phyloP scores from a whole-genome alignment of 805 yeast species.

The Yueomyces sp. region DNA sequence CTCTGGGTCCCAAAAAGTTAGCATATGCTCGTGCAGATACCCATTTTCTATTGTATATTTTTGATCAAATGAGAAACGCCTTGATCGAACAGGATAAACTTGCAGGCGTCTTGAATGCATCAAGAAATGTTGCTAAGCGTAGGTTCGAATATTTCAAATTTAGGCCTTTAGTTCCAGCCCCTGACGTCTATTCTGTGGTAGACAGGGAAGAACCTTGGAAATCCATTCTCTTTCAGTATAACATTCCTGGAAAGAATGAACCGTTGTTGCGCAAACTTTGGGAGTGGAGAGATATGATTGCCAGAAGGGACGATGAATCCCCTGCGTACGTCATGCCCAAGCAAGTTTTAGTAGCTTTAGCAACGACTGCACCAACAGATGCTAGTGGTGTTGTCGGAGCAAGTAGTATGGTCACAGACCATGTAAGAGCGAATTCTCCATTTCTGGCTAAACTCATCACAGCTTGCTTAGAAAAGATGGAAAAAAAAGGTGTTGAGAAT shows the following conservation, averaged over 20 bases:
- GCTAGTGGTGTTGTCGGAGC: constrained; percentile 39
- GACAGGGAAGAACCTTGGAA: constrained; percentile 57
- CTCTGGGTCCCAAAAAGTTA: constrained; percentile 60
- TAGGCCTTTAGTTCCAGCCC: constrained; percentile 28
- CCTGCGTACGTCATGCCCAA: constrained; percentile 75
- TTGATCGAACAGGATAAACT: constrained; percentile 39
- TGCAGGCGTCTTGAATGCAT: constrained; percentile 54
- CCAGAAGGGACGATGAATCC: constrained; percentile 73
- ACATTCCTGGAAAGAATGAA: constrained; percentile 40
- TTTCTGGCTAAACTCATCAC: constrained; percentile 47
- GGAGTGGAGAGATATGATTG: constrained; percentile 73
- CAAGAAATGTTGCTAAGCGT: constrained; percentile 66
- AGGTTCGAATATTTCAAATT: constrained; percentile 71
- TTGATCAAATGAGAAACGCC: constrained; percentile 54
- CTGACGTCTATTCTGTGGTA: constrained; percentile 34
- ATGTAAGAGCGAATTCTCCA: constrained; percentile 44
- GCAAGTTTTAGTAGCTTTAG: constrained; percentile 53
- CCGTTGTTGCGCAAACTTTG: constrained; percentile 48
- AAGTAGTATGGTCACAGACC: constrained; percentile 35
- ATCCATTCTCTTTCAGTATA: constrained; percentile 47
- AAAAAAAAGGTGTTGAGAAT: constrained; percentile 2
- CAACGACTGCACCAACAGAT: constrained; percentile 44
- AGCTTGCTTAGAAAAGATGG: constrained; percentile 19
- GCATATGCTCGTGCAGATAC: constrained; percentile 92
- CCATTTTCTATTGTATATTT: constrained; percentile 75